phyloP scores from a whole-genome alignment of 139 green algal genomes.

The Coccomyxa sp. region DNA sequence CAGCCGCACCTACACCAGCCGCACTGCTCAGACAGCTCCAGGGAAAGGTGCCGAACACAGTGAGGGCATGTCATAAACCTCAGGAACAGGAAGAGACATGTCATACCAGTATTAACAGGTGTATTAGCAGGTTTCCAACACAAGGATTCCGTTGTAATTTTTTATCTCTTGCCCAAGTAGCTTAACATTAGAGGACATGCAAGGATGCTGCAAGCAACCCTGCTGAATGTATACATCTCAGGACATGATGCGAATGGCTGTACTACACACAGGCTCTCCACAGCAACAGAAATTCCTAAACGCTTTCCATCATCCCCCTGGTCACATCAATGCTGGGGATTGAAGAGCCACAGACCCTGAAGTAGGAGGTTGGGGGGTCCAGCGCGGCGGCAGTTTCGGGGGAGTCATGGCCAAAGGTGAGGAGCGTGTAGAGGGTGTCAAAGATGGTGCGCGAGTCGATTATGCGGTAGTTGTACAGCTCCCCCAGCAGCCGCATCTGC shows the following conservation, averaged over 20 bases:
- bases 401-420: constrained; percentile 69
- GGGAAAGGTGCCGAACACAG: neutral
- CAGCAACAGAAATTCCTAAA: no score
- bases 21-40: neutral
- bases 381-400: constrained; percentile 38
- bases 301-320: no score
- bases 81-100: neutral
- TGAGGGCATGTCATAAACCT: neutral
- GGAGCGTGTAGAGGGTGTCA: constrained; percentile 81
- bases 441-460: constrained; percentile 66
- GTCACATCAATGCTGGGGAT: no score
- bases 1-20: constrained; percentile 38
- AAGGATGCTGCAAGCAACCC: no score
- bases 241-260: no score
- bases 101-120: no score
- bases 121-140: no score
- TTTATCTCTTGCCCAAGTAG: no score
- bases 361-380: constrained; percentile 58
- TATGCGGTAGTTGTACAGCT: constrained; percentile 91
- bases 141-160: no score
- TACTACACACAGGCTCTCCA: no score
- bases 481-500: constrained; percentile 76
- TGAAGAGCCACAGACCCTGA: constrained; percentile 26
- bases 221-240: no score
- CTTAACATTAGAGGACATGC: no score